A percentile compares a stretch with the other conserved stretches of the same genome.
phyloP scores from a whole-genome alignment of 2,329 filamentous ascomycete species.

The Tolypocladium sp. region DNA sequence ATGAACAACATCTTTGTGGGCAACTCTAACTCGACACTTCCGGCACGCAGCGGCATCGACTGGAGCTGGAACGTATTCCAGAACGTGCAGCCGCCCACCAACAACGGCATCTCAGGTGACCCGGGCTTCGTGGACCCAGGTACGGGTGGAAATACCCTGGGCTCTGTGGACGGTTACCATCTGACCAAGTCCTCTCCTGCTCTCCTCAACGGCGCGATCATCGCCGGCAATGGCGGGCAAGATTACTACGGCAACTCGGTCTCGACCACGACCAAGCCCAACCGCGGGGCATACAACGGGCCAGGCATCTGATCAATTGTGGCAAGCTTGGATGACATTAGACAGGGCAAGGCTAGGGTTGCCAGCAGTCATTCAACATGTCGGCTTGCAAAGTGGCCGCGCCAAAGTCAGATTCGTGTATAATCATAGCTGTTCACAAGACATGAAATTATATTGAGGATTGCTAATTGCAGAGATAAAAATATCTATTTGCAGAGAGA shows the following conservation, averaged over 20 bases:
- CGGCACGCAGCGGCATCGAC: conserved; percentile 6
- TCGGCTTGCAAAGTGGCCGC: not conserved
- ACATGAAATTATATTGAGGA: no score
- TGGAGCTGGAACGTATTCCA: conserved; percentile 15
- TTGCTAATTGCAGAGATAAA: no score
- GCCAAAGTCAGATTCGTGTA: not conserved
- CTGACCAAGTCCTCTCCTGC: conserved; percentile 9
- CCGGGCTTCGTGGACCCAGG: conserved; percentile 9
- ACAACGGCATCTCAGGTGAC: conserved; percentile 8
- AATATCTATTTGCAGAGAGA: no score
- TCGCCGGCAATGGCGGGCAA: conserved; percentile 9
- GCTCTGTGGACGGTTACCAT: conserved; percentile 8
- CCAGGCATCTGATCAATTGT: not conserved
- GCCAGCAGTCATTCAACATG: not conserved
- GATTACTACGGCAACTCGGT: conserved; percentile 12
- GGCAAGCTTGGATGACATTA: not conserved
- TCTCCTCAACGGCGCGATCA: conserved; percentile 6
- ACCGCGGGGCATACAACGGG: conserved; percentile 12
- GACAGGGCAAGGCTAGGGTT: not conserved
- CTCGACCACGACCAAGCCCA: conserved; percentile 6
- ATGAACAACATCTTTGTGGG: conserved; percentile 17
- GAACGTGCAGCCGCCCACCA: conserved; percentile 5
- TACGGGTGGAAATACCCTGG: not conserved
- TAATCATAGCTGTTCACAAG: not conserved
- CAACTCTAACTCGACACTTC: conserved; percentile 9